These are phyloP conservation scores for Rhexocercosporidium sp. DNA, from an alignment of 2,329 filamentous ascomycete genomes.

Conservation along the genomic window DNA sequence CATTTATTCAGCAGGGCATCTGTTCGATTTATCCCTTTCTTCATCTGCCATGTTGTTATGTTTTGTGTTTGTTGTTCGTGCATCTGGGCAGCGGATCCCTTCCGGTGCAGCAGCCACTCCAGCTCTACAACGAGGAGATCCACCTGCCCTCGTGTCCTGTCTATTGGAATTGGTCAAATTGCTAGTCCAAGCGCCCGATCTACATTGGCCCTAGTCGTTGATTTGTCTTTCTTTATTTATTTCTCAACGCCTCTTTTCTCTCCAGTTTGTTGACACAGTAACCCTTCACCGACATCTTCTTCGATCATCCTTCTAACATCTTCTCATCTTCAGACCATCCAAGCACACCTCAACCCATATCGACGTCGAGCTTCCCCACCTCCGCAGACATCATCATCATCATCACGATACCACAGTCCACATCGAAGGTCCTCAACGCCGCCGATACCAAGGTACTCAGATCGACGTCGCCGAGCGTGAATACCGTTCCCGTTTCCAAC, in stretches of 20 bases:
- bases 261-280: slow-evolving; percentile 47
- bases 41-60: slow-evolving; percentile 16
- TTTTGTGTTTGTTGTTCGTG: slow-evolving; percentile 13
- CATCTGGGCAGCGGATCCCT: slow-evolving; percentile 10
- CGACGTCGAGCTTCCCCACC: slow-evolving; percentile 43
- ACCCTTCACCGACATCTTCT: slow-evolving; percentile 41
- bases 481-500: slow-evolving; percentile 66
- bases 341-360: slow-evolving; percentile 50
- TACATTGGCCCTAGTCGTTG: slow-evolving; percentile 8
- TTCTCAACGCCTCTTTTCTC: slow-evolving; percentile 26
- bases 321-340: slow-evolving; percentile 40
- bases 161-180: slow-evolving; percentile 23
- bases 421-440: slow-evolving; percentile 35
- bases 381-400: slow-evolving; percentile 42
- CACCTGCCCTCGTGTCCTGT: slow-evolving; percentile 13
- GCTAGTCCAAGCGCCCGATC: slow-evolving; percentile 26
- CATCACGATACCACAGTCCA: slow-evolving; percentile 31
- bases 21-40: not conserved
- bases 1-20: slow-evolving; percentile 2
- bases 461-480: slow-evolving; percentile 70
- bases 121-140: slow-evolving; percentile 16
- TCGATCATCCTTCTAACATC: slow-evolving; percentile 33
- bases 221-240: slow-evolving; percentile 19
- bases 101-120: slow-evolving; percentile 11
- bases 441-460: slow-evolving; percentile 38